phyloP scores from a whole-genome alignment of 2,329 filamentous ascomycete species.

The Phialophora chinensis region DNA sequence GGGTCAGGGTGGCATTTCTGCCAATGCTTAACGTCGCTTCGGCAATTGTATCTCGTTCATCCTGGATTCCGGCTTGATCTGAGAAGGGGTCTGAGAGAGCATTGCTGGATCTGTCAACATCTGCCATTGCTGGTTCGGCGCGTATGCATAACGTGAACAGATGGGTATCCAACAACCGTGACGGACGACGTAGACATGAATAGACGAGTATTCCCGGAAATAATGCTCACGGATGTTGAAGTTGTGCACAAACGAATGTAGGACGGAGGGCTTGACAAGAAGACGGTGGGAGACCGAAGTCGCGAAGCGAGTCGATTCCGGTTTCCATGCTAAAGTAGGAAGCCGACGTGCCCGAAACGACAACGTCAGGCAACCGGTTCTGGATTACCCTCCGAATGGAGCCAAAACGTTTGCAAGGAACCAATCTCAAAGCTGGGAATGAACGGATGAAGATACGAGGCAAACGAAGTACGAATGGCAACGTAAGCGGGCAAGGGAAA shows the following conservation, averaged over 20 bases:
- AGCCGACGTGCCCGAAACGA: constrained; percentile 6
- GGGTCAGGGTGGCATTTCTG: constrained; percentile 64
- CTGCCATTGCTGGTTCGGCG: constrained; percentile 24
- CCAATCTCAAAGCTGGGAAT: neutral
- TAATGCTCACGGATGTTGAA: neutral
- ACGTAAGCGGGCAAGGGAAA: neutral
- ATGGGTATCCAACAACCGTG: neutral
- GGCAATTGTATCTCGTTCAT: constrained; percentile 45
- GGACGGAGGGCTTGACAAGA: neutral
- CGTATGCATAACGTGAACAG: constrained; percentile 21
- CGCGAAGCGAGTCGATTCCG: neutral
- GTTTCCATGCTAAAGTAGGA: constrained; percentile 8
- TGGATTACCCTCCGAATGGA: neutral
- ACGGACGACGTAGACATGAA: neutral
- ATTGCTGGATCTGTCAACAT: constrained; percentile 15
- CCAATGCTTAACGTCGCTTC: constrained; percentile 61
- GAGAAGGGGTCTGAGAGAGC: constrained; percentile 27
- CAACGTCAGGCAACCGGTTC: constrained; percentile 17
- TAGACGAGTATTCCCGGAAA: constrained; percentile 11
- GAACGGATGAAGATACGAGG: constrained; percentile 11
- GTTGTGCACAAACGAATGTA: neutral
- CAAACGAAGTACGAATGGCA: constrained; percentile 7
- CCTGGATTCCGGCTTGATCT: constrained; percentile 28
- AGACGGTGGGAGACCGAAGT: neutral
- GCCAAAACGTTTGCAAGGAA: neutral